Evolutionary conservation across 2,329 filamentous ascomycete genomes (phyloP).

Genomic region (Aspergillus brasiliensis): DNA sequence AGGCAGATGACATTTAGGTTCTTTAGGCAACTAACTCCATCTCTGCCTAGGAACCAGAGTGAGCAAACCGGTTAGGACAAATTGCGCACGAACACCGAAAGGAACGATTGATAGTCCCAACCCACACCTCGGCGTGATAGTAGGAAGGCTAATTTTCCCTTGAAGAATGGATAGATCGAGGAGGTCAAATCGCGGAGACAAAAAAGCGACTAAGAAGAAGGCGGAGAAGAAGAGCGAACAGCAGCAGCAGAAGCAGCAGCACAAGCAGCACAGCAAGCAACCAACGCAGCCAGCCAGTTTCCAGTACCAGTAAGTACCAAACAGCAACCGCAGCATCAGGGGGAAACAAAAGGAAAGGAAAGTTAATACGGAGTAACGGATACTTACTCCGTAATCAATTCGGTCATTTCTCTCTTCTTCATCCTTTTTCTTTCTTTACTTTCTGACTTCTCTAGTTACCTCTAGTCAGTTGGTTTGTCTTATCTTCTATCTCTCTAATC

Average conservation of each 20-base stretch:
- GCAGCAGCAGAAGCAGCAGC: neutral
- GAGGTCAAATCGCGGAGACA: constrained; percentile 1
- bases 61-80: constrained; percentile 10
- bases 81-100: constrained; percentile 8
- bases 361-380: no score
- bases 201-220: neutral
- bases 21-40: constrained; percentile 14
- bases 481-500: no score
- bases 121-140: constrained; percentile 1
- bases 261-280: no score
- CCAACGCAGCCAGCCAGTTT: no score
- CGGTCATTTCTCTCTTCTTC: no score
- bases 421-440: no score
- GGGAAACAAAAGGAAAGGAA: no score
- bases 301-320: no score
- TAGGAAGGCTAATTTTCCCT: neutral
- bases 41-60: constrained; percentile 11
- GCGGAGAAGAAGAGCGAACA: neutral
- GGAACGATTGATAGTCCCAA: constrained; percentile 1
- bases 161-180: constrained; percentile 5
- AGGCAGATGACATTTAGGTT: constrained; percentile 11
- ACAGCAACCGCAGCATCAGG: no score
- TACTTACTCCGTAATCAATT: no score
- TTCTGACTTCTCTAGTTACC: no score
- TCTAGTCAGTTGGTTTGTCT: no score